phyloP scores from a whole-genome alignment of 2,329 filamentous ascomycete genomes.

The Colletotrichum incanum region DNA sequence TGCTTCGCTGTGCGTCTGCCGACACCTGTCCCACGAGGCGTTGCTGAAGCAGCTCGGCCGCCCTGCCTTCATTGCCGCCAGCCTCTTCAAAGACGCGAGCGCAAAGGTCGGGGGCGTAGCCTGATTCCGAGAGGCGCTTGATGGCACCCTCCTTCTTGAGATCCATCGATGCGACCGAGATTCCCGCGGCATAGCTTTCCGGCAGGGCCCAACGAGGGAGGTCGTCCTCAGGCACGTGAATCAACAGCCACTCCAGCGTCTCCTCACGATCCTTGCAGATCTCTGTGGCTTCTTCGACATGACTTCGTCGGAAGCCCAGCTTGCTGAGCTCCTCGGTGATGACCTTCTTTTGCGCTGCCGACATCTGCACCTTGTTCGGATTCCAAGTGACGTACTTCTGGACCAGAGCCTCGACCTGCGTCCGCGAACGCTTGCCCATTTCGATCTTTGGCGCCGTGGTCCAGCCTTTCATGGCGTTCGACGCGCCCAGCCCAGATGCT shows the following conservation, averaged over 20 bases:
- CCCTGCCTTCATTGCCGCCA: constrained; percentile 79
- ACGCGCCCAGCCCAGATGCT: constrained; percentile 66
- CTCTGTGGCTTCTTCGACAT: constrained; percentile 88
- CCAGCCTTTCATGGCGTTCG: constrained; percentile 81
- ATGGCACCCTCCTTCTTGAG: constrained; percentile 86
- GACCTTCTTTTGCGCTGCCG: constrained; percentile 67
- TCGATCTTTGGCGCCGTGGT: constrained; percentile 90
- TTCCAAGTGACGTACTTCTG: constrained; percentile 90
- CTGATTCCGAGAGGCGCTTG: constrained; percentile 84
- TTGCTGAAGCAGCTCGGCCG: constrained; percentile 85
- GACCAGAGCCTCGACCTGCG: constrained; percentile 85
- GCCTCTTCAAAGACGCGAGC: constrained; percentile 81
- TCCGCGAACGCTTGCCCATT: constrained; percentile 86
- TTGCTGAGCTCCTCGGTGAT: constrained; percentile 81
- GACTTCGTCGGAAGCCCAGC: constrained; percentile 91
- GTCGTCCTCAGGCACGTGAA: constrained; percentile 97
- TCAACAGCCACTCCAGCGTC: constrained; percentile 93
- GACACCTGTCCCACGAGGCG: constrained; percentile 40
- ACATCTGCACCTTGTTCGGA: constrained; percentile 79
- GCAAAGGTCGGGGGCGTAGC: constrained; percentile 89
- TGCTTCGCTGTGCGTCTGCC: constrained; percentile 31
- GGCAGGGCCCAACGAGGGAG: constrained; percentile 93
- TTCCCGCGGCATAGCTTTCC: constrained; percentile 90
- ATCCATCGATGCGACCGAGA: constrained; percentile 87
- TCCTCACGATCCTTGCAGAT: constrained; percentile 95